A percentile compares a stretch with the other conserved stretches of the same genome.
Conservation (phyloP, 108 stramenopile genomes). For the Cyclotella kingstonii region DNA sequence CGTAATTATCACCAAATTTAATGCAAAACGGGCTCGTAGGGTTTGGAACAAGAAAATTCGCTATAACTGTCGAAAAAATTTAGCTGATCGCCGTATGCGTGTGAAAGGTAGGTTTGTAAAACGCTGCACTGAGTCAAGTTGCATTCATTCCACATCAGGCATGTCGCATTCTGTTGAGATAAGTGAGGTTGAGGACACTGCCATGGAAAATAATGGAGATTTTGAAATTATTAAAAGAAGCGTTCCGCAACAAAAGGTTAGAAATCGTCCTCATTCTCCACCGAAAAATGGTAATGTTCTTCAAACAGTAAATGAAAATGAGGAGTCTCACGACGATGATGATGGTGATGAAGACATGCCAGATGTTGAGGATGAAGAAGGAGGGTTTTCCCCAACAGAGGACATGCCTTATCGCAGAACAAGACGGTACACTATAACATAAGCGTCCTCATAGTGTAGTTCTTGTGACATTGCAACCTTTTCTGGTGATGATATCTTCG, state of each 20-base stretch:
- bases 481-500: no score
- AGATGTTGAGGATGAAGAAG: constrained; percentile 79
- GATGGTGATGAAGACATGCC: constrained; percentile 69
- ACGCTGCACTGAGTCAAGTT: constrained; percentile 56
- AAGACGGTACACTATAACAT: constrained; percentile 84
- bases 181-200: background rate
- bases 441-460: no score
- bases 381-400: constrained; percentile 77
- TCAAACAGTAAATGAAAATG: constrained; percentile 32
- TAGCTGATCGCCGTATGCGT: constrained; percentile 93
- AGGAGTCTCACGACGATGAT: constrained; percentile 19
- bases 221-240: background rate
- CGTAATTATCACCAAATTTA: constrained; percentile 90
- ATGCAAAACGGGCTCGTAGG: constrained; percentile 83
- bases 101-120: constrained; percentile 98
- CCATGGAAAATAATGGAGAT: background rate
- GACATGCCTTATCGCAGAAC: constrained; percentile 81
- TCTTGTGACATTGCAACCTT: no score
- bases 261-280: constrained; percentile 15
- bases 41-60: constrained; percentile 98
- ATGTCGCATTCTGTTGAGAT: background rate
- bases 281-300: constrained; percentile 33
- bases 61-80: constrained; percentile 95
- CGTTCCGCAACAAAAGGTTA: background rate
- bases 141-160: constrained; percentile 13